Conservation (phyloP, 1,139 yeast genomes). For the Hanseniaspora sp. region DNA sequence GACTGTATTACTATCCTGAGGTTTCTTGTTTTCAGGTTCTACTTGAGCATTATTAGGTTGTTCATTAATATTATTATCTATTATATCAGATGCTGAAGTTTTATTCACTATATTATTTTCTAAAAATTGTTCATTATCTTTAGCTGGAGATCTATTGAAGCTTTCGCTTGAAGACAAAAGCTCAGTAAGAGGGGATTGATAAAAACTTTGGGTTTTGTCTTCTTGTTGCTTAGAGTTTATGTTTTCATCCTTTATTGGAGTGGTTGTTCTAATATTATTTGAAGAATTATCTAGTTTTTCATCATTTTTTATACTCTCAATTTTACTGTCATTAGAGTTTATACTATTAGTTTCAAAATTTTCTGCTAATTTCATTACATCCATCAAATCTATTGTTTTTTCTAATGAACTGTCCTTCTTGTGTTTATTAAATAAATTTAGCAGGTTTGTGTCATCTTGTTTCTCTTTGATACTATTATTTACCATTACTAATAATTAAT, state of each 20-base stretch:
- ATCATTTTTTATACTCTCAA: background rate
- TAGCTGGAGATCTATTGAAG: constrained; percentile 8
- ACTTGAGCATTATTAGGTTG: no score
- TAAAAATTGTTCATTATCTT: background rate
- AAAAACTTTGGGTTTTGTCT: background rate
- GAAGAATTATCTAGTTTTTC: background rate
- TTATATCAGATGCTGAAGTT: background rate
- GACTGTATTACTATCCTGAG: no score
- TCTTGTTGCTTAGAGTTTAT: background rate
- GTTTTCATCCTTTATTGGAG: background rate
- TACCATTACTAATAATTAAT: background rate
- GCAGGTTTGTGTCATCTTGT: background rate
- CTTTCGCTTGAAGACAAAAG: constrained; percentile 17
- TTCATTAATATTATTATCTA: background rate
- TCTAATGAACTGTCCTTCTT: background rate
- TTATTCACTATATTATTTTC: background rate
- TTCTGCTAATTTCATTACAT: background rate
- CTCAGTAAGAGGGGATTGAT: constrained; percentile 17
- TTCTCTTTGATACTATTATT: background rate
- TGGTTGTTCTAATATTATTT: no score
- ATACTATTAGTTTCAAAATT: background rate
- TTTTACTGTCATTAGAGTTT: background rate
- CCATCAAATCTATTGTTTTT: background rate
- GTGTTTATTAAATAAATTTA: background rate
- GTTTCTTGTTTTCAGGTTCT: no score